Base-by-base conservation (phyloP, 176 grass and related monocot genomes). In the Puya raimondii region DNA sequence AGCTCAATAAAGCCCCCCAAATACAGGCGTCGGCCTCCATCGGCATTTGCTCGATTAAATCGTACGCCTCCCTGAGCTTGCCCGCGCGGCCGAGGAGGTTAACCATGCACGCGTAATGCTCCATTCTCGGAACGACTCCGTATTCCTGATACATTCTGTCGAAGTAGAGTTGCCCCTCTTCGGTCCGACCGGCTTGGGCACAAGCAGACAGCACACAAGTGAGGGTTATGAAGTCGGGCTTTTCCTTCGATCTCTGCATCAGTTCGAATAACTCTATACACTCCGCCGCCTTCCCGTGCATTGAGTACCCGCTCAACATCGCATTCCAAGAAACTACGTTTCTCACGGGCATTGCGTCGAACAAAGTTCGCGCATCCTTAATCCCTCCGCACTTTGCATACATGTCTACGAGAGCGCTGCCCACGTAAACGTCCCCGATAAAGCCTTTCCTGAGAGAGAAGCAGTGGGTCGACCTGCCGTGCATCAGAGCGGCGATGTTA, bases 251-350 rank as follows among this genome's bases (percentile, higher is more conserved):
- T 48, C 25, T 69, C 18, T 76, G 80, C 85, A 92, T 92, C 0
- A 68, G 76, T 26, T 51, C 1, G 65, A 92, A 86, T 50, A 92
- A 72, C 48, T 23, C 63, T 20, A 92, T 61, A 16, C 80, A 77
- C 33, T 76, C 79, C 2, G 13, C 54, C 16, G 74, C 85, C 80
- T 88, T 84, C 16, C 90, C 83, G 15, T 92, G 82, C 85, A 92
- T 92, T 63, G 90, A 82, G 63, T 92, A 92, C 7, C 83, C 90
- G 49, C 85, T 77, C 26, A 92, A 70, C 77, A 88, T 92, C 2
- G 85, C 90, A 79, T 92, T 92, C 90, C 90, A 92, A 18, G 90
- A 88, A 2, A 88, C 85, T 20, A 76, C 76, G 64, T 87, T 91
- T 70, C 80, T 77, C 0, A 12, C 77, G 53, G 52, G 66, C 76